Evolutionary conservation across 495 filamentous ascomycete genomes (phyloP).

Genomic region (Neurospora pannonica): DNA sequence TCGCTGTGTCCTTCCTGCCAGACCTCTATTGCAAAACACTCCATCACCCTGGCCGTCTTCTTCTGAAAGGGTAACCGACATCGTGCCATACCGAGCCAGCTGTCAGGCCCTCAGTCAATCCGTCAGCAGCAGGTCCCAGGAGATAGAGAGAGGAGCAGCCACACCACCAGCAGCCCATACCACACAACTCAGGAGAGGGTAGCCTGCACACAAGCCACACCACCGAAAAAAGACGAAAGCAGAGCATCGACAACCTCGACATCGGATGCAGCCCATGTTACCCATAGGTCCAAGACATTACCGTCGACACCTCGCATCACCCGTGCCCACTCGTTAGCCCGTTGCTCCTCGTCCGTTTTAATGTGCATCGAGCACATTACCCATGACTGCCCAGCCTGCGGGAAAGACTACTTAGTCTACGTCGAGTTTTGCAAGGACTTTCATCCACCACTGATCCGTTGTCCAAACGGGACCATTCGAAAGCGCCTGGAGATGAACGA

Average conservation of each 20-base stretch:
- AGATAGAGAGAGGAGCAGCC: background rate
- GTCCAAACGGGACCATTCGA: slow-evolving; percentile 28
- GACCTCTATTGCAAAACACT: background rate
- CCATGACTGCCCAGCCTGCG: slow-evolving; percentile 40
- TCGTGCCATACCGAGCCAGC: background rate
- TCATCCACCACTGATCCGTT: slow-evolving; percentile 33
- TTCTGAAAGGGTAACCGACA: background rate
- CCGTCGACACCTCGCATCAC: slow-evolving; percentile 11
- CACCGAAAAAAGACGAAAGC: background rate
- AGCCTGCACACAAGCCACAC: background rate
- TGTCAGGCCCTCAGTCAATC: background rate
- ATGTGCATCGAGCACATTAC: slow-evolving; percentile 43
- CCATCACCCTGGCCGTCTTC: background rate
- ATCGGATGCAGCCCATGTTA: background rate
- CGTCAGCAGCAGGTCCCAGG: background rate
- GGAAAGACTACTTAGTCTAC: slow-evolving; percentile 41
- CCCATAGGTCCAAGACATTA: background rate
- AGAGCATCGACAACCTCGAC: background rate
- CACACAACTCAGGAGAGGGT: background rate
- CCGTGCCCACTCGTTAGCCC: background rate
- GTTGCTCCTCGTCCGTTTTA: slow-evolving; percentile 20
- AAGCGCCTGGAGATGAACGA: slow-evolving; percentile 33
- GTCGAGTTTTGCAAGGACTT: slow-evolving; percentile 40
- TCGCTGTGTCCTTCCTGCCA: background rate
- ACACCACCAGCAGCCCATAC: background rate